Conservation (phyloP, 2,329 filamentous ascomycete genomes). For the Sclerotinia borealis region DNA sequence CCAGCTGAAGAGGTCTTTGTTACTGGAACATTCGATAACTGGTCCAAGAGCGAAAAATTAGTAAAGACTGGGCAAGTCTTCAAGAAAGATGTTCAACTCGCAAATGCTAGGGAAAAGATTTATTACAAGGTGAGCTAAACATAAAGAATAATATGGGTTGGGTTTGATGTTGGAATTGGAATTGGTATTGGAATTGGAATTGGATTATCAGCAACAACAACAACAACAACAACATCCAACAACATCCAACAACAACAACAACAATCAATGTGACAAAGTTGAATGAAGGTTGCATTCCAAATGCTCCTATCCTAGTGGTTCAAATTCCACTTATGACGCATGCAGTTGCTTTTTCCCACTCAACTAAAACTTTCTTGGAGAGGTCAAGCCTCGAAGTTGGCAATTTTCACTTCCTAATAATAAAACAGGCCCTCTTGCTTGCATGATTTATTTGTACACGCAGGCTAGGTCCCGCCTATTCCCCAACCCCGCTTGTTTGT, state of each 20-base stretch:
- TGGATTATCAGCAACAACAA: background rate
- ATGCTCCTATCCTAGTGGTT: conserved; percentile 2
- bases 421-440: conserved; percentile 1
- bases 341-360: background rate
- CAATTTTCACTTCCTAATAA: conserved; percentile 3
- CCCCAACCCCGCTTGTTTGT: conserved; percentile 13
- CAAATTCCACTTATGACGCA: conserved; percentile 14
- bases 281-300: background rate
- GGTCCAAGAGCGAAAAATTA: conserved; percentile 80
- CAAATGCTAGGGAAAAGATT: conserved; percentile 63
- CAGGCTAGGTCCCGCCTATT: conserved; percentile 4
- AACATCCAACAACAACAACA: background rate
- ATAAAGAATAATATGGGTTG: background rate
- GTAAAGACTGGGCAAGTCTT: conserved; percentile 69
- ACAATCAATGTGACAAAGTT: background rate
- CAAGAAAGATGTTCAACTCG: conserved; percentile 73
- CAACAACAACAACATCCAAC: background rate
- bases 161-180: background rate
- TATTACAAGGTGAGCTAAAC: conserved; percentile 77
- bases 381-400: conserved; percentile 3
- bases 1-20: conserved; percentile 81
- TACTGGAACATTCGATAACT: conserved; percentile 92
- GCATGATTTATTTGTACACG: background rate
- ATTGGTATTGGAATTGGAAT: background rate
- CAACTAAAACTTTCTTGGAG: background rate